These are phyloP conservation scores for Ceratocystis lukuohia DNA, from an alignment of 2,329 filamentous ascomycete genomes.

Conservation along the genomic window DNA sequence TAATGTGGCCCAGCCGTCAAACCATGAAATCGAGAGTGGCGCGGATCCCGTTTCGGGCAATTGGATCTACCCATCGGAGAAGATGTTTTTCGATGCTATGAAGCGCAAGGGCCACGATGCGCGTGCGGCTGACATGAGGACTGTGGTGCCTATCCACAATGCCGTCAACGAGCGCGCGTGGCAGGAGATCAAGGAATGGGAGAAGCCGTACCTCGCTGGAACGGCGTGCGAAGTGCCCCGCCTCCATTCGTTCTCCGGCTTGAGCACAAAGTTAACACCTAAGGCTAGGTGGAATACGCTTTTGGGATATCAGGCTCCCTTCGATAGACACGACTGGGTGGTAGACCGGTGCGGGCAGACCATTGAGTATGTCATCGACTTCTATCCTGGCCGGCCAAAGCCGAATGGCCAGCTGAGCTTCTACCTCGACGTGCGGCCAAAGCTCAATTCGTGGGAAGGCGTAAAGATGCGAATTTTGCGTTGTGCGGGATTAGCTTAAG, in stretches of 20 bases:
- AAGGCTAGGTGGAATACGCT: conserved; percentile 69
- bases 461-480: conserved; percentile 50
- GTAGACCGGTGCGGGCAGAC: conserved; percentile 77
- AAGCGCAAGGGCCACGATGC: conserved; percentile 73
- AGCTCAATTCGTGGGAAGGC: conserved; percentile 55
- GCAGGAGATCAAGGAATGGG: conserved; percentile 84
- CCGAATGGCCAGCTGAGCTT: conserved; percentile 39
- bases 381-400: conserved; percentile 60
- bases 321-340: conserved; percentile 95
- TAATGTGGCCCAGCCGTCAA: conserved; percentile 40
- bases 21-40: conserved; percentile 66
- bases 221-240: conserved; percentile 56
- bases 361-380: conserved; percentile 95
- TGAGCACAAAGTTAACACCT: conserved; percentile 57
- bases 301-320: conserved; percentile 80
- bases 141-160: conserved; percentile 94
- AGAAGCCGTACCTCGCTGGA: conserved; percentile 48
- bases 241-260: conserved; percentile 70
- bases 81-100: conserved; percentile 97
- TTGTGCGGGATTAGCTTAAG: conserved; percentile 34
- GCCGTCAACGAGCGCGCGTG: conserved; percentile 96
- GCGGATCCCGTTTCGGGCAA: conserved; percentile 59
- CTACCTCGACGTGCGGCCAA: conserved; percentile 54
- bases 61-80: conserved; percentile 94
- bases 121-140: conserved; percentile 63